Evolutionary conservation across 441 rosid genomes (phyloP).

Genomic region (Mallotus repandus): DNA sequence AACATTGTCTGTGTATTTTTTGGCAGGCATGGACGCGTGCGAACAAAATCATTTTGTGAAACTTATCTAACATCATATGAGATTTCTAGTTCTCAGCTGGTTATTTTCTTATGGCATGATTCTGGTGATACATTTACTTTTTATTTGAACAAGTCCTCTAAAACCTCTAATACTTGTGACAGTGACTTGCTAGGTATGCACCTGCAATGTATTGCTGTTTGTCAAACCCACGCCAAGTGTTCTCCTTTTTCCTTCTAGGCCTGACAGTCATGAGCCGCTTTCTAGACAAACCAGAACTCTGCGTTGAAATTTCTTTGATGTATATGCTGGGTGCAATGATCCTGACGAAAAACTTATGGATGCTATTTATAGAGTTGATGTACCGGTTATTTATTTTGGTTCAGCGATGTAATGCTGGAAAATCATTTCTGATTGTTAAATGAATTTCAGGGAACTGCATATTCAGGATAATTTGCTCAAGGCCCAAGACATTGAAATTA

Average conservation of each 20-base stretch:
- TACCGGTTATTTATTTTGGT: slow-evolving; percentile 11
- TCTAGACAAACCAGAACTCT: slow-evolving; percentile 17
- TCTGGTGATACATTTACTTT: not conserved
- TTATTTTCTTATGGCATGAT: not conserved
- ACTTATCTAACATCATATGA: not conserved
- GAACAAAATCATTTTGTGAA: not conserved
- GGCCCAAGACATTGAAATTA: not conserved
- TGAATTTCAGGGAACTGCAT: slow-evolving; percentile 20
- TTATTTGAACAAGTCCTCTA: not conserved
- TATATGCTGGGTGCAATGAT: slow-evolving; percentile 23
- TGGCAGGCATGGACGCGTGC: too few relatives aligned
- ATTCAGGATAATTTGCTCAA: slow-evolving; percentile 3
- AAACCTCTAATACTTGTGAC: slow-evolving; percentile 11
- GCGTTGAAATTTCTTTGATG: slow-evolving; percentile 16
- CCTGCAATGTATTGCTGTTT: slow-evolving; percentile 12
- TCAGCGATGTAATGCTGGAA: not conserved
- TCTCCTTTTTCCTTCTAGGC: slow-evolving; percentile 5
- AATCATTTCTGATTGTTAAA: slow-evolving; percentile 14
- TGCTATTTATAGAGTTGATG: slow-evolving; percentile 20
- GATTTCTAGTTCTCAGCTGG: not conserved
- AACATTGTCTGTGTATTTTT: not conserved
- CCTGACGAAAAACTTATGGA: slow-evolving; percentile 20
- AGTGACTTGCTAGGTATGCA: slow-evolving; percentile 18
- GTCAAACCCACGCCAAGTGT: not conserved
- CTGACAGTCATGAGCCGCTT: not conserved